phyloP scores from a whole-genome alignment of 2,329 filamentous ascomycete genomes.

The Cladosporium sp. region DNA sequence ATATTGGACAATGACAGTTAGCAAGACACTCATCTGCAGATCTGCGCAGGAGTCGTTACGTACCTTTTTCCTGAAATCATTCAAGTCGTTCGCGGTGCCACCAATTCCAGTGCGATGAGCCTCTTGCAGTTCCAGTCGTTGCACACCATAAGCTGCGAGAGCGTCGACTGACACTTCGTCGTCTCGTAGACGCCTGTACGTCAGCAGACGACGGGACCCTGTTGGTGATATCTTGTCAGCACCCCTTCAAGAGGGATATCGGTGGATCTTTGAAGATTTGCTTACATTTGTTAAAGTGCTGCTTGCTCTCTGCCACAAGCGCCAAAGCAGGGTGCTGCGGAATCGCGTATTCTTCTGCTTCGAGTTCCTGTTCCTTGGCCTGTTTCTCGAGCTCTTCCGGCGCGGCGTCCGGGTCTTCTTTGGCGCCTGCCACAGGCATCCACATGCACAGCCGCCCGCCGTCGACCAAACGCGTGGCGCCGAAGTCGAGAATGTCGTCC shows the following conservation, averaged over 20 bases:
- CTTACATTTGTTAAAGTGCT: conserved; percentile 85
- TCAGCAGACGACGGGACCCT: conserved; percentile 88
- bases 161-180: conserved; percentile 45
- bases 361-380: conserved; percentile 57
- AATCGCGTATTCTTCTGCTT: conserved; percentile 62
- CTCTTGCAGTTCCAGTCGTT: conserved; percentile 25
- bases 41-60: background rate
- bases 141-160: conserved; percentile 30
- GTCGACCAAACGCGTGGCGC: conserved; percentile 72
- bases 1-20: background rate
- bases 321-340: conserved; percentile 75
- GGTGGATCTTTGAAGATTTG: background rate
- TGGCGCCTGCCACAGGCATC: conserved; percentile 82
- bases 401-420: conserved; percentile 22
- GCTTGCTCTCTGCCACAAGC: conserved; percentile 74
- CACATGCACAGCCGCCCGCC: conserved; percentile 84
- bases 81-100: conserved; percentile 64
- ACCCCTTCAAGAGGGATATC: background rate
- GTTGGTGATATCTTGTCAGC: background rate
- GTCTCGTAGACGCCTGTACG: conserved; percentile 72
- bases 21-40: background rate
- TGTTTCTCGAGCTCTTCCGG: conserved; percentile 20
- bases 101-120: conserved; percentile 42
- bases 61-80: conserved; percentile 62
- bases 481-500: conserved; percentile 84